These are phyloP conservation scores for Inosperma sp. DNA, from an alignment of 768 basidiomycete genomes.

Conservation along the genomic window DNA sequence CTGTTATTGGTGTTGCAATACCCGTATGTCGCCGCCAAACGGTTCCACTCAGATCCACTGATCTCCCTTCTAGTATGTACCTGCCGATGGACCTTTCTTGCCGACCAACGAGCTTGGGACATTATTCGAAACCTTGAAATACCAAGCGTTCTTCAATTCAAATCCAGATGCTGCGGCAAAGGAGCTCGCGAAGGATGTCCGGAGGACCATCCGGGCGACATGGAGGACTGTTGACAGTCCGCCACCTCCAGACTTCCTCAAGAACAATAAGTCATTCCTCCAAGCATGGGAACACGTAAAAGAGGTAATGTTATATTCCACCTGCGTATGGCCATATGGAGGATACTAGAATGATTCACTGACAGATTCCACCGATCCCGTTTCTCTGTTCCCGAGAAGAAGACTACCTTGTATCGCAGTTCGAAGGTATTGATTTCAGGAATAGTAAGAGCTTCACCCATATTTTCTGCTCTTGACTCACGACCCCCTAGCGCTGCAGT, in stretches of 20 bases:
- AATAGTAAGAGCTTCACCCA: constrained; percentile 42
- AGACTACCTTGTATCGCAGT: constrained; percentile 66
- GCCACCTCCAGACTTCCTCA: constrained; percentile 53
- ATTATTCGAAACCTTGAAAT: constrained; percentile 50
- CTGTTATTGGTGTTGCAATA: constrained; percentile 52
- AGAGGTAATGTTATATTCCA: constrained; percentile 31
- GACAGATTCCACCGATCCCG: constrained; percentile 54
- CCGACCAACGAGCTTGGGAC: constrained; percentile 39
- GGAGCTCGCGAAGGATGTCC: constrained; percentile 54
- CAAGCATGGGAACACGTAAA: constrained; percentile 45
- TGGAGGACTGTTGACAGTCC: constrained; percentile 50
- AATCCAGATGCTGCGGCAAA: constrained; percentile 42
- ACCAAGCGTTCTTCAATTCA: constrained; percentile 59
- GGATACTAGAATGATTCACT: not conserved
- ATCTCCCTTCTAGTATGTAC: constrained; percentile 48
- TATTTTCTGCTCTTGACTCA: not conserved
- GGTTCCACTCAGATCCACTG: not conserved
- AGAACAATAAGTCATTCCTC: constrained; percentile 45
- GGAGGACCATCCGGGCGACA: constrained; percentile 54
- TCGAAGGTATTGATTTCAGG: constrained; percentile 50
- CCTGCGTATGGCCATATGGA: not conserved
- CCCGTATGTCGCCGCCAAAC: constrained; percentile 43
- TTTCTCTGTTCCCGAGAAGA: constrained; percentile 61
- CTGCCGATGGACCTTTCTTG: constrained; percentile 44
- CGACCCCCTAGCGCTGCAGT: constrained; percentile 49